phyloP scores from a whole-genome alignment of 1,139 yeast species.

The Candida dubliniensis region DNA sequence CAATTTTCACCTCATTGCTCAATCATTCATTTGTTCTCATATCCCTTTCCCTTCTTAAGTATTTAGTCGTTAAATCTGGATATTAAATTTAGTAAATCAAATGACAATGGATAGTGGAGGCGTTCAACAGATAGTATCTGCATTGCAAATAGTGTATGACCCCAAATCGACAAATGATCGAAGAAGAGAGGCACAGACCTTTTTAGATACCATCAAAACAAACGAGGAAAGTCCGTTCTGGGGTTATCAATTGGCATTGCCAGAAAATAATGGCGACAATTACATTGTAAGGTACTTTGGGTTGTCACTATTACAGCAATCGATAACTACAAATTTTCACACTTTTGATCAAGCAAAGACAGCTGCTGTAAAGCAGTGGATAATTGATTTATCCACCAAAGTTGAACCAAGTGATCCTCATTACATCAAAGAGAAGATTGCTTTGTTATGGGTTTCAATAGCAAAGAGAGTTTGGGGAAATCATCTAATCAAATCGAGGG shows the following conservation, averaged over 20 bases:
- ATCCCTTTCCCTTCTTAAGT: not conserved
- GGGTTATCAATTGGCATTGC: conserved; percentile 84
- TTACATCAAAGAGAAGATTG: conserved; percentile 84
- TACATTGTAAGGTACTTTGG: conserved; percentile 89
- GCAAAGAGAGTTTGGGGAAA: conserved; percentile 95
- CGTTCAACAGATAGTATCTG: conserved; percentile 67
- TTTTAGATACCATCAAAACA: conserved; percentile 72
- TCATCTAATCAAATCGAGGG: conserved; percentile 32
- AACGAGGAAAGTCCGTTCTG: conserved; percentile 86
- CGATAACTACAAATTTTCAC: conserved; percentile 58
- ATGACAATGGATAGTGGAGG: conserved; percentile 64
- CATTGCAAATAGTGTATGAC: conserved; percentile 76
- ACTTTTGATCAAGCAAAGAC: conserved; percentile 63
- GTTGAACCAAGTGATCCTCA: conserved; percentile 74
- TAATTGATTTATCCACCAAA: conserved; percentile 69
- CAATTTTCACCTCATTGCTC: not conserved
- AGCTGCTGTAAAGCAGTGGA: conserved; percentile 77
- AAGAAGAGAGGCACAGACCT: conserved; percentile 67
- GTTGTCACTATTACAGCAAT: conserved; percentile 70
- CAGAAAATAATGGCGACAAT: conserved; percentile 59
- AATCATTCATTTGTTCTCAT: not conserved
- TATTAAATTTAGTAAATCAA: not conserved
- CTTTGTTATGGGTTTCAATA: conserved; percentile 86
- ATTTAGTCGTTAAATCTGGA: not conserved
- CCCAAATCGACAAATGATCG: conserved; percentile 65